Percentiles rank a stretch among this genome's conserved stretches.
These are phyloP conservation scores for Termitomyces sp. DNA, from an alignment of 768 basidiomycete species.

Conservation along the genomic window DNA sequence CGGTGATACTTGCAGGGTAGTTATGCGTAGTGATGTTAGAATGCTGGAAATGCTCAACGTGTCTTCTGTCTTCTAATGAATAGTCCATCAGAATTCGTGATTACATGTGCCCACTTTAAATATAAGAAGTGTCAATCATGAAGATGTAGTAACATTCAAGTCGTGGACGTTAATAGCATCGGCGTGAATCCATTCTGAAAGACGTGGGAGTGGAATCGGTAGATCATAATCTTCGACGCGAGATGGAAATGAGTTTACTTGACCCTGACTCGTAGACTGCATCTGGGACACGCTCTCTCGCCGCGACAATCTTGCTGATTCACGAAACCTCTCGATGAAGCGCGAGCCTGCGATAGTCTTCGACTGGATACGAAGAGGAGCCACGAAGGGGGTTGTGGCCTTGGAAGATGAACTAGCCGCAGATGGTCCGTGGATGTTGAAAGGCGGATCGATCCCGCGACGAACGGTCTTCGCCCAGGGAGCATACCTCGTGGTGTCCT, in stretches of 20 bases:
- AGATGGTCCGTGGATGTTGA: constrained; percentile 23
- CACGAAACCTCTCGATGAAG: constrained; percentile 36
- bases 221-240: constrained; percentile 41
- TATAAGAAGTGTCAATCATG: background rate
- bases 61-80: background rate
- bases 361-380: constrained; percentile 25
- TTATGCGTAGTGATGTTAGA: constrained; percentile 2
- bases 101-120: background rate
- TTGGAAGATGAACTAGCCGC: constrained; percentile 14
- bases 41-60: constrained; percentile 1
- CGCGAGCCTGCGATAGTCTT: constrained; percentile 28
- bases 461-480: constrained; percentile 47
- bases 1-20: background rate
- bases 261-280: constrained; percentile 16
- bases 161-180: constrained; percentile 24
- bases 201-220: constrained; percentile 48
- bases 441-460: constrained; percentile 57
- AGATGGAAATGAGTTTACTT: constrained; percentile 31
- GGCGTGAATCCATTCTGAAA: constrained; percentile 50
- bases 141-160: constrained; percentile 12
- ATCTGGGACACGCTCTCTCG: constrained; percentile 18
- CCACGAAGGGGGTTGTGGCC: constrained; percentile 16
- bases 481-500: constrained; percentile 28
- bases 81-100: background rate
- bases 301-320: constrained; percentile 27